Conservation (phyloP, 495 filamentous ascomycete genomes). For the Neurospora africana region DNA sequence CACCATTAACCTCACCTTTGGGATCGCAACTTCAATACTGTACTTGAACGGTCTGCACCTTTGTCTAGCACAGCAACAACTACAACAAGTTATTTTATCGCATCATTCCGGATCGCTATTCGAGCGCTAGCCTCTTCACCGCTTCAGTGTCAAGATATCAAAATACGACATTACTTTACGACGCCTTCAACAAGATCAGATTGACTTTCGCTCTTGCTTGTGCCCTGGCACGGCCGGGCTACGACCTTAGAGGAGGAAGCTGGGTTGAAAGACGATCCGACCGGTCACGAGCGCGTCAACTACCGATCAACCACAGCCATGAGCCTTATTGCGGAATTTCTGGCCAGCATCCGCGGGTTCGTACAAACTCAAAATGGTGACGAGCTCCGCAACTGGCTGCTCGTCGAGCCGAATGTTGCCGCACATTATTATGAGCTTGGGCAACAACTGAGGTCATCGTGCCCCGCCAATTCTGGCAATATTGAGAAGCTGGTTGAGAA, state of each 20-base stretch:
- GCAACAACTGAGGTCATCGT: constrained; percentile 49
- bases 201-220: neutral
- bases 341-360: constrained; percentile 29
- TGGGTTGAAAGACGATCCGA: neutral
- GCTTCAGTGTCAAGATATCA: neutral
- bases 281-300: neutral
- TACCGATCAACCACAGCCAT: constrained; percentile 12
- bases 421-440: constrained; percentile 59
- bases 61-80: neutral
- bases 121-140: neutral
- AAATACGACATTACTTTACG: neutral
- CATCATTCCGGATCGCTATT: neutral
- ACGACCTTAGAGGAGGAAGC: neutral
- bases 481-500: constrained; percentile 54
- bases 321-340: constrained; percentile 30
- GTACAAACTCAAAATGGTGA: constrained; percentile 29
- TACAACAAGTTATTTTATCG: neutral
- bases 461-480: constrained; percentile 35
- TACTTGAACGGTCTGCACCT: neutral
- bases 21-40: neutral
- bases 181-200: neutral
- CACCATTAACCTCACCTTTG: neutral
- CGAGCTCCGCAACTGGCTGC: constrained; percentile 33
- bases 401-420: constrained; percentile 35
- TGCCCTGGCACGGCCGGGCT: neutral